Conservation (phyloP, 2,329 filamentous ascomycete genomes). For the Paraphoma chrysanthemicola region DNA sequence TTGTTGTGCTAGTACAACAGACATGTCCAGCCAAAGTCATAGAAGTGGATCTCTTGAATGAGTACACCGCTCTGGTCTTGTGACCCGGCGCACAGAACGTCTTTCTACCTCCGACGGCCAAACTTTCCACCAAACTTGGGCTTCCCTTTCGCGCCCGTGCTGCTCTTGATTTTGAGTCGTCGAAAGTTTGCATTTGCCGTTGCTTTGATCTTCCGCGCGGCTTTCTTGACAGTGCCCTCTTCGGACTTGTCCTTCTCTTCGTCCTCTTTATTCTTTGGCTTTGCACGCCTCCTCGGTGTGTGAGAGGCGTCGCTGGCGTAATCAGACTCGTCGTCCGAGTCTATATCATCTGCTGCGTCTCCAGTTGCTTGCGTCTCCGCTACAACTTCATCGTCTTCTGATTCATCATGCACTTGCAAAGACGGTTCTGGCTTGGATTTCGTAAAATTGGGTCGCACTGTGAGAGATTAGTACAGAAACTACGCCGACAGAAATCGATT, state of each 20-base stretch:
- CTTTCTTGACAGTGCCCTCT: slow-evolving; percentile 45
- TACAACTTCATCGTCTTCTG: slow-evolving; percentile 50
- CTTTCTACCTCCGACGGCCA: slow-evolving; percentile 38
- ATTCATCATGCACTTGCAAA: slow-evolving; percentile 28
- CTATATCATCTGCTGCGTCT: slow-evolving; percentile 45
- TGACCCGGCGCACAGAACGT: neutral
- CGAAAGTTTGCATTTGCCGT: slow-evolving; percentile 57
- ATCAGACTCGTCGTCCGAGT: slow-evolving; percentile 49
- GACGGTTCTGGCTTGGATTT: slow-evolving; percentile 53
- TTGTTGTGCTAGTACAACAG: no score
- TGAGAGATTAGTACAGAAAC: slow-evolving; percentile 22
- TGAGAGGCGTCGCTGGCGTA: slow-evolving; percentile 51
- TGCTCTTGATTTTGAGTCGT: slow-evolving; percentile 59
- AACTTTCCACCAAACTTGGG: slow-evolving; percentile 20
- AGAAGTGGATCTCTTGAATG: neutral
- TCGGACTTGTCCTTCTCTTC: slow-evolving; percentile 22
- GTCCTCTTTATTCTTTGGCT: slow-evolving; percentile 21
- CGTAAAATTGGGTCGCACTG: slow-evolving; percentile 48
- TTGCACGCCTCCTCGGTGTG: slow-evolving; percentile 38
- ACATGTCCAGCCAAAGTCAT: no score
- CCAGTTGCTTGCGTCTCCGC: slow-evolving; percentile 33
- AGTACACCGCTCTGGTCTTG: neutral
- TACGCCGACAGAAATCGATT: neutral
- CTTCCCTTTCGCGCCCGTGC: slow-evolving; percentile 48
- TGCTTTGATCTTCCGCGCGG: slow-evolving; percentile 54